phyloP scores from a whole-genome alignment of 768 basidiomycete genomes.

The Sutorius australiensis region DNA sequence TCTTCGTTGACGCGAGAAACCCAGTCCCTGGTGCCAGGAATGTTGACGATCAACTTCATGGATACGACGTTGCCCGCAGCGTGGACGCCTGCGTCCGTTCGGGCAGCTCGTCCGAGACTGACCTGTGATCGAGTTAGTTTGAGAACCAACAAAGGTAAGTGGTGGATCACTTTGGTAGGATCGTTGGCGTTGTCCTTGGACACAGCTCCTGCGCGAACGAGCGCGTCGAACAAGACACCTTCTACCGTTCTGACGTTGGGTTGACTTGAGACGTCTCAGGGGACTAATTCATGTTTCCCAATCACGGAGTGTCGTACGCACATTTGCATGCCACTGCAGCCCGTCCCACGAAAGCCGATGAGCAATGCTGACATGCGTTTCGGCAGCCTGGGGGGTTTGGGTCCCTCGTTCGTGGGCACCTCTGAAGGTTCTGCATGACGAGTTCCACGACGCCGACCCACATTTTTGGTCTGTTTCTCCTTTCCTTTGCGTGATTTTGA shows the following conservation, averaged over 20 bases:
- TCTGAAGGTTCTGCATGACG: constrained; percentile 35
- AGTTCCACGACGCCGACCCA: constrained; percentile 40
- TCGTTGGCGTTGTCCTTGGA: constrained; percentile 91
- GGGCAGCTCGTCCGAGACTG: constrained; percentile 78
- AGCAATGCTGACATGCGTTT: constrained; percentile 83
- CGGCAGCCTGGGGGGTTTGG: constrained; percentile 59
- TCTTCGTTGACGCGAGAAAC: constrained; percentile 75
- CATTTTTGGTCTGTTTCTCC: constrained; percentile 36
- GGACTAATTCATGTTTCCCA: neutral
- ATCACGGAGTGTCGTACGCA: constrained; percentile 39
- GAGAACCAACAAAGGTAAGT: neutral
- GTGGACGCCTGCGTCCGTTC: constrained; percentile 97
- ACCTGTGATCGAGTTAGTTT: constrained; percentile 47
- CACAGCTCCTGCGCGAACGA: constrained; percentile 89
- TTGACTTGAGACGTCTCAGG: constrained; percentile 45
- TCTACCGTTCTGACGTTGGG: constrained; percentile 79
- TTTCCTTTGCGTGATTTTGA: constrained; percentile 34
- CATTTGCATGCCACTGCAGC: constrained; percentile 96
- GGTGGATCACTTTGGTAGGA: constrained; percentile 65
- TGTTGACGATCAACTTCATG: constrained; percentile 78
- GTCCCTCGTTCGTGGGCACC: constrained; percentile 14
- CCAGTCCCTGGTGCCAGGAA: constrained; percentile 70
- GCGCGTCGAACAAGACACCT: constrained; percentile 80
- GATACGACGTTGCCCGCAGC: constrained; percentile 94
- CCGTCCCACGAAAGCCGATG: constrained; percentile 89